A percentile compares a stretch with the other conserved stretches of the same genome.
phyloP scores from a whole-genome alignment of 169 alveolate genomes.

The Plasmodium relictum region DNA sequence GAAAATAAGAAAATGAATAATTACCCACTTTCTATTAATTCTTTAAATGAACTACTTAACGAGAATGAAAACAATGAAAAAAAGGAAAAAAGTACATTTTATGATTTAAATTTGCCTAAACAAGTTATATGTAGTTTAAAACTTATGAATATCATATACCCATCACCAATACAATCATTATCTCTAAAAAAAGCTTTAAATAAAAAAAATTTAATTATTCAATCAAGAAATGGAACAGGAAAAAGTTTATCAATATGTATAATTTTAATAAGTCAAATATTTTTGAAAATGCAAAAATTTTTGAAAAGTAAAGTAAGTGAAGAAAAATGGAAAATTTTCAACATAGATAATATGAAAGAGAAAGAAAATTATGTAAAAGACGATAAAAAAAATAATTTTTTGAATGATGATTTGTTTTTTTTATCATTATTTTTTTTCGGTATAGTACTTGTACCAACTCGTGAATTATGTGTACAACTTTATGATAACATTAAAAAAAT shows the following conservation, averaged over 20 bases:
- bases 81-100: neutral
- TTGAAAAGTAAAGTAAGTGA: neutral
- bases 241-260: slow-evolving; percentile 62
- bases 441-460: slow-evolving; percentile 37
- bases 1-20: neutral
- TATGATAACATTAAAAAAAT: slow-evolving; percentile 32
- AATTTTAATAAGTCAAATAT: slow-evolving; percentile 5
- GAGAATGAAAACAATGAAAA: neutral
- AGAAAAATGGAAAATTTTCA: neutral
- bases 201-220: slow-evolving; percentile 30
- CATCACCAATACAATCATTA: slow-evolving; percentile 34
- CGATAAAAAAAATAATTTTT: neutral
- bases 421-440: slow-evolving; percentile 22
- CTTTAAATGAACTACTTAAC: slow-evolving; percentile 11
- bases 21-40: neutral
- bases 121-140: slow-evolving; percentile 9
- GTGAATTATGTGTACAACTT: slow-evolving; percentile 62
- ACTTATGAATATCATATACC: slow-evolving; percentile 8
- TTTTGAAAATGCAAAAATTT: neutral
- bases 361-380: neutral
- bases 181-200: slow-evolving; percentile 14
- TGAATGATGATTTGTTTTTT: neutral
- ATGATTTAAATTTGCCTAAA: slow-evolving; percentile 17
- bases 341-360: neutral
- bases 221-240: slow-evolving; percentile 71